Base-by-base conservation (phyloP, 2,329 filamentous ascomycete species). In the Chaetomiaceae sp. region DNA sequence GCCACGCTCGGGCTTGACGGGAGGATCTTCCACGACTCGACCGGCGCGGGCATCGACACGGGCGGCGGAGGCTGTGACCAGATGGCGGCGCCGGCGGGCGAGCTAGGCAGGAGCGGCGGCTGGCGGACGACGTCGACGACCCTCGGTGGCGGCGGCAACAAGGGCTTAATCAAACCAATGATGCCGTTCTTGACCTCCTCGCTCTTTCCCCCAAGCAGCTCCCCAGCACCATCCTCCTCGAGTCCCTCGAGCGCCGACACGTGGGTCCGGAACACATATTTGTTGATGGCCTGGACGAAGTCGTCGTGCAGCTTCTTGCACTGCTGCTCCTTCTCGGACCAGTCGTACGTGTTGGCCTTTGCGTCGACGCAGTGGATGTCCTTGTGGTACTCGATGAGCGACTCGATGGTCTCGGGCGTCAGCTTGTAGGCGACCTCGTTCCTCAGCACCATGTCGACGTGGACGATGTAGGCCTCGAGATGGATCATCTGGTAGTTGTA, bases 351-450 rank as follows among this genome's bases (percentile, higher is more conserved):
- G 71, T 80, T 89, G 65, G 91, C 89, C 62, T 90, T 89, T 65
- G 89, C 86, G 70, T 99, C 89, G 65, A 91, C 82, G 63, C 89
- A 95, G 78, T 95, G 91, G 64, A 97, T 82, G 61, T 96, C 89
- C 78, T 94, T 91, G 81, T 99, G 94, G 72, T 95, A 95, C 70
- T 96, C 89, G 69, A 96, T 87, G 60, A 99, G 82, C 48, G 88
- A 76, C 66, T 96, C 91, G 74, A 99, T 99, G 58, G 91, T 91
- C 69, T 97, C 94, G 54, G 86, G 83, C 22, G 91, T 97, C 66
- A 99, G 82, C 81, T 99, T 99, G 82, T 91, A 97, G 63, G 91
- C 94, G 66, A 99, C 91, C 76, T 97, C 94, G 70, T 95, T 94
- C 72, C 91, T 88, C 66, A 95, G 84, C 56, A 99, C 92, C 91